Conservation (phyloP, 805 yeast species). For the Candida sakaeoensis region DNA sequence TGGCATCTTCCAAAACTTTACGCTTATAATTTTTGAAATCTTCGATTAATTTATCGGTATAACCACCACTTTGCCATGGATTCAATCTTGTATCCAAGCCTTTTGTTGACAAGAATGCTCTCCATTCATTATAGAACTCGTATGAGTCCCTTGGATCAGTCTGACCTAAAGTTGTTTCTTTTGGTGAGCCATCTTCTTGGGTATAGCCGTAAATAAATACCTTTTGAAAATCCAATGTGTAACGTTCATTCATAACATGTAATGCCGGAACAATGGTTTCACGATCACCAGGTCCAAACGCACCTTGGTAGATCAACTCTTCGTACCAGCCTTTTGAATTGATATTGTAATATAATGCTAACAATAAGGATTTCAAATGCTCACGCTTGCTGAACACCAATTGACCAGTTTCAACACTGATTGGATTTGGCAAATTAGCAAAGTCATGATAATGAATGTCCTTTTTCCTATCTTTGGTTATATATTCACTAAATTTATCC, state of each 20-base stretch:
- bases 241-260: constrained; percentile 32
- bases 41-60: constrained; percentile 19
- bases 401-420: constrained; percentile 35
- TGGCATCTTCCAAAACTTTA: constrained; percentile 8
- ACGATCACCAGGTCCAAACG: constrained; percentile 31
- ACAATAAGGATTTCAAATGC: constrained; percentile 27
- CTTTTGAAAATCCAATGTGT: constrained; percentile 21
- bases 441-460: constrained; percentile 29
- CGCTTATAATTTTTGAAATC: constrained; percentile 15
- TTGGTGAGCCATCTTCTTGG: constrained; percentile 13
- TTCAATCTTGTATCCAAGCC: constrained; percentile 26
- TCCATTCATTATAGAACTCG: constrained; percentile 23
- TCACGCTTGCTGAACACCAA: constrained; percentile 30
- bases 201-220: constrained; percentile 15
- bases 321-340: constrained; percentile 27
- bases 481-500: constrained; percentile 18
- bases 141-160: constrained; percentile 22
- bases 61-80: constrained; percentile 27
- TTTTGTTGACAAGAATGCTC: constrained; percentile 19
- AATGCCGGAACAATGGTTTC: constrained; percentile 38
- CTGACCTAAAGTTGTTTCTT: constrained; percentile 31
- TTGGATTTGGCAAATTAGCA: constrained; percentile 26
- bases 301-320: constrained; percentile 32
- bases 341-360: constrained; percentile 33
- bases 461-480: constrained; percentile 14